These are phyloP conservation scores for Cladorrhinum samala DNA, from an alignment of 495 filamentous ascomycete genomes.

Conservation along the genomic window DNA sequence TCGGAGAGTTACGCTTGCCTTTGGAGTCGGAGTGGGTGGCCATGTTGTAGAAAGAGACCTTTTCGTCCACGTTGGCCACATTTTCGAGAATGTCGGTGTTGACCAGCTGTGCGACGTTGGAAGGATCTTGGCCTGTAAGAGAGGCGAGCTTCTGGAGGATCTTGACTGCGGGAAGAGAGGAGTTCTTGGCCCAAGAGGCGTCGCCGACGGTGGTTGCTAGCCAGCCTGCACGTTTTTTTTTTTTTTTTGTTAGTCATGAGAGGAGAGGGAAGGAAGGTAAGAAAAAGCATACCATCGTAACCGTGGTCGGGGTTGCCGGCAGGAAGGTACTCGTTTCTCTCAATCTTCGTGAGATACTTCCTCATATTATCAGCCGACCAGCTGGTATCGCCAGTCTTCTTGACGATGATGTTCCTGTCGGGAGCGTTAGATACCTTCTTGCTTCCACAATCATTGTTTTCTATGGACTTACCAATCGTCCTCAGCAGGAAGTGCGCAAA, in stretches of 20 bases:
- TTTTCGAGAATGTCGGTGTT: constrained; percentile 37
- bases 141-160: constrained; percentile 31
- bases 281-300: constrained; percentile 31
- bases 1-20: constrained; percentile 37
- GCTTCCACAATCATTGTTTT: no score
- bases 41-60: constrained; percentile 39
- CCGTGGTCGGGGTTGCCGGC: constrained; percentile 36
- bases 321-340: constrained; percentile 38
- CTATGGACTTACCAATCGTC: no score
- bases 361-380: constrained; percentile 44
- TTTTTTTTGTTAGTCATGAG: no score
- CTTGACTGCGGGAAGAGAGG: constrained; percentile 15
- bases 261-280: no score
- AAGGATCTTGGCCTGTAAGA: constrained; percentile 32
- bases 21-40: constrained; percentile 33
- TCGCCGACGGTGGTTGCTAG: constrained; percentile 34
- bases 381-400: constrained; percentile 39
- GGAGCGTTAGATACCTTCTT: no score
- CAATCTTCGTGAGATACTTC: constrained; percentile 37
- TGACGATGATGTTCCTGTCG: constrained; percentile 39
- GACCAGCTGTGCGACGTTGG: constrained; percentile 22
- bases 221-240: constrained; percentile 22
- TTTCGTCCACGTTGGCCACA: constrained; percentile 31
- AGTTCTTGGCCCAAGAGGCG: constrained; percentile 27
- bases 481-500: constrained; percentile 36